These are phyloP conservation scores for Paecilomyces dactylethromorphus DNA, from an alignment of 2,329 filamentous ascomycete genomes.

Conservation along the genomic window DNA sequence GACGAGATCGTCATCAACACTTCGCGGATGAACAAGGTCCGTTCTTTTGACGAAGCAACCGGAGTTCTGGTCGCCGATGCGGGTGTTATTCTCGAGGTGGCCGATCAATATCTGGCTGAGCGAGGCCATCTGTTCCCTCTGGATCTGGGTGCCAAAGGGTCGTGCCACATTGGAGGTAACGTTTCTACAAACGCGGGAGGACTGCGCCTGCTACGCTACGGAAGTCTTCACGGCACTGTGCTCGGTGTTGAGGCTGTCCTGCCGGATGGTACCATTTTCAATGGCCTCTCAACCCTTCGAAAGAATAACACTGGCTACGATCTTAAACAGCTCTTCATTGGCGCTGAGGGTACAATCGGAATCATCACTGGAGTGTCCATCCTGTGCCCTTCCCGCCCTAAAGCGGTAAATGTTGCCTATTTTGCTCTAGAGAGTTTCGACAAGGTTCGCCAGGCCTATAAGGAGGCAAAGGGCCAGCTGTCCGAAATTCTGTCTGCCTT, in stretches of 20 bases:
- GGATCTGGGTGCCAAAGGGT: constrained; percentile 95
- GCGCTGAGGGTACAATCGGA: constrained; percentile 88
- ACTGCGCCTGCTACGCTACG: constrained; percentile 81
- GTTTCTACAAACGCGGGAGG: constrained; percentile 94
- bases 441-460: constrained; percentile 77
- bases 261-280: constrained; percentile 83
- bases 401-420: constrained; percentile 89
- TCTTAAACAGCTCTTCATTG: constrained; percentile 93
- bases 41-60: constrained; percentile 87
- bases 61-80: constrained; percentile 86
- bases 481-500: constrained; percentile 96
- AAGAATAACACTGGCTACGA: constrained; percentile 99
- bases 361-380: constrained; percentile 89
- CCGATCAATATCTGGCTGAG: constrained; percentile 78
- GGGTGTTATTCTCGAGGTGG: constrained; percentile 82
- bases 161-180: constrained; percentile 93
- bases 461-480: constrained; percentile 80
- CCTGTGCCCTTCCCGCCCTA: constrained; percentile 77
- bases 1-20: constrained; percentile 96
- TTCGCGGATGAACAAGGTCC: constrained; percentile 81
- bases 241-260: constrained; percentile 90
- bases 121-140: constrained; percentile 86
- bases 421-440: constrained; percentile 88
- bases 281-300: constrained; percentile 78
- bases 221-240: constrained; percentile 87